Base-by-base conservation (phyloP, 176 grass and related monocot species). In the Leersia perrieri region DNA sequence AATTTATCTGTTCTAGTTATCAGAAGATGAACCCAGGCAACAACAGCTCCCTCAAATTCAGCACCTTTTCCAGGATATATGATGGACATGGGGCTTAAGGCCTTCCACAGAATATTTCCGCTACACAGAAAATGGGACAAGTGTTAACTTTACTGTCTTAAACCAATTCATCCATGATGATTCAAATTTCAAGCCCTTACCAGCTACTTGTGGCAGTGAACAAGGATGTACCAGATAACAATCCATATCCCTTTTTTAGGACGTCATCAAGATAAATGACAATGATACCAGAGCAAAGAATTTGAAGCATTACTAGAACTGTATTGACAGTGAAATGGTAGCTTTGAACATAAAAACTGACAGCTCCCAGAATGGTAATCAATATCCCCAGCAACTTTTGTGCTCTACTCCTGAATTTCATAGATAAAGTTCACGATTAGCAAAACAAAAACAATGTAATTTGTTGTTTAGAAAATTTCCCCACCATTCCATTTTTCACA, bases 201-300 rank as follows among this genome's bases (percentile, higher is more conserved):
- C 80, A 82, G 20, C 44, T 82, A 57, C 25, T 63, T 15, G 68
- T 33, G 26, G 68, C 80, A 45, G 68, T 82, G 35, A 73, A 64
- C 51, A 82, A 62, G 31, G 55, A 62, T 25, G 73, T 49, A 64
- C 67, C 14, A 34, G 80, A 27, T 13, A 57, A 53, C 38, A 82
- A 29, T 9, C 80, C 80, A 72, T 82, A 82, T 64, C 80, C 80
- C 68, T 73, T 73, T 63, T 82, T 69, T 63, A 82, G 57, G 15
- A 73, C 9, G 9, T 73, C 80, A 11, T 82, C 80, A 41, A 82
- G 39, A 82, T 73, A 82, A 72, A 82, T 73, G 38, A 82, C 68
- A 33, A 63, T 13, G 1, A 73, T 64, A 49, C 51, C 67, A 62
- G 51, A 69, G 7, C 20, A 64, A 31, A 73, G 1, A 31, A 73